Percentiles rank a stretch among this genome's conserved stretches.
phyloP scores from a whole-genome alignment of 768 basidiomycete genomes.

The Calocera cornea region DNA sequence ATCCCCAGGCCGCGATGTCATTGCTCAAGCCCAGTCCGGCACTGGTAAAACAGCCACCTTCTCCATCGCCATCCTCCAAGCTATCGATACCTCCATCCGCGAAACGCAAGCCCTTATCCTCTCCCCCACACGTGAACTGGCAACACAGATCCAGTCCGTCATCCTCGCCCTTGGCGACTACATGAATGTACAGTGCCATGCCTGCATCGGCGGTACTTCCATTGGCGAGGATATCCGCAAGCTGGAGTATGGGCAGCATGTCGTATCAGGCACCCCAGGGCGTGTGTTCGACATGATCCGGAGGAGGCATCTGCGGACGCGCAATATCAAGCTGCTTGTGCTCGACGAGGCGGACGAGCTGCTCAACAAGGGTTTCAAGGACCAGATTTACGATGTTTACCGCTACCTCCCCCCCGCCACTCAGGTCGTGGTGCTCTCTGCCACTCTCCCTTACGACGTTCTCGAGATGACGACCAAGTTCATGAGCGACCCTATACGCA shows the following conservation, averaged over 20 bases:
- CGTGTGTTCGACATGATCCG: constrained; percentile 99
- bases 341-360: constrained; percentile 94
- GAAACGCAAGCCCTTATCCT: constrained; percentile 94
- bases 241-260: constrained; percentile 93
- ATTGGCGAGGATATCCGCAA: constrained; percentile 97
- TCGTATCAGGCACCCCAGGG: constrained; percentile 93
- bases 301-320: constrained; percentile 77
- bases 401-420: constrained; percentile 93
- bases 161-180: constrained; percentile 94
- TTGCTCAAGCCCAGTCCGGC: constrained; percentile 97
- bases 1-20: constrained; percentile 84
- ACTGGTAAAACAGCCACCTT: constrained; percentile 99
- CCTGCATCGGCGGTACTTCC: constrained; percentile 93
- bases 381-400: constrained; percentile 98
- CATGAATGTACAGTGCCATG: constrained; percentile 98
- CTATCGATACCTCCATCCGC: constrained; percentile 86
- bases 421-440: constrained; percentile 91
- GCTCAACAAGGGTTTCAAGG: constrained; percentile 96
- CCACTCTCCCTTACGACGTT: constrained; percentile 91
- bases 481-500: constrained; percentile 97
- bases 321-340: constrained; percentile 96
- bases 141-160: constrained; percentile 97
- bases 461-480: constrained; percentile 99
- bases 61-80: constrained; percentile 94
- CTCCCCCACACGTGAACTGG: constrained; percentile 95